Conservation (phyloP, 352 stramenopile species). For the Pythium phragmitis region DNA sequence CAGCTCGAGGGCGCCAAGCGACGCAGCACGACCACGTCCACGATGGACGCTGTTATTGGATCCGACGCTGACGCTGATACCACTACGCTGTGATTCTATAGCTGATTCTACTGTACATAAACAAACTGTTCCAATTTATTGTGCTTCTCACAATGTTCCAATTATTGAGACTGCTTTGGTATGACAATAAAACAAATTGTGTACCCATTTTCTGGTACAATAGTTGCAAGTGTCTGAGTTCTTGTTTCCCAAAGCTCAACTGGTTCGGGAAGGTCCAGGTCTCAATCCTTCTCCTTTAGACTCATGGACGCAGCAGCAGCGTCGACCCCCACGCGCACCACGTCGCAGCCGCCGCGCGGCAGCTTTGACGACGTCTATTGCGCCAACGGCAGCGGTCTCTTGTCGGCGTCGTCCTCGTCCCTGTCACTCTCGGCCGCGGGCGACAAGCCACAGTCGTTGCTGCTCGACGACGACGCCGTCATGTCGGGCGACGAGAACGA, state of each 20-base stretch:
- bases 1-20: conserved; percentile 19
- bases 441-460: not conserved
- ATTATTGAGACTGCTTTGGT: not conserved
- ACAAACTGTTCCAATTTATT: not conserved
- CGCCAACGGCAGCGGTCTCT: conserved; percentile 21
- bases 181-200: not conserved
- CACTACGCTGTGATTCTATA: not conserved
- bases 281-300: not conserved
- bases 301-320: conserved; percentile 7
- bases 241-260: not conserved
- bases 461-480: conserved; percentile 20
- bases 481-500: conserved; percentile 16
- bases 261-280: not conserved
- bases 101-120: no score
- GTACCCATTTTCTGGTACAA: conserved; percentile 6
- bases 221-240: not conserved
- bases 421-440: conserved; percentile 5
- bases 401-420: conserved; percentile 17
- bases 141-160: not conserved
- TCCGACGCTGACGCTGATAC: not conserved
- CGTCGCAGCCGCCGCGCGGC: conserved; percentile 5
- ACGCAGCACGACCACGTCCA: not conserved
- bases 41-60: not conserved
- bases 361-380: conserved; percentile 26
- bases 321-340: not conserved